Conservation (phyloP, 179 eudicot species). For the Carnegiea gigantea region DNA sequence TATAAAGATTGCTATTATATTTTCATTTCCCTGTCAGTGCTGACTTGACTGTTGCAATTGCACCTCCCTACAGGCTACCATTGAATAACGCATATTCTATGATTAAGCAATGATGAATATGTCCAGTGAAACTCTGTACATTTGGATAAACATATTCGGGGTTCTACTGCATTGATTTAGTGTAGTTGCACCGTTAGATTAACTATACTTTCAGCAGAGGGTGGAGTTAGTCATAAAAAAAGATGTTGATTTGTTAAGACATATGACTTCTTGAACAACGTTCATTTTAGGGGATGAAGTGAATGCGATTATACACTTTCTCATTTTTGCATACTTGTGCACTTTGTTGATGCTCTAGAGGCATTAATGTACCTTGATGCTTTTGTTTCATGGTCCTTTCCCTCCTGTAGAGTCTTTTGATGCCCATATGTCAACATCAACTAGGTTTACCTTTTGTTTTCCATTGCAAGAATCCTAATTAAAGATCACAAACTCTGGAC, state of each 20-base stretch:
- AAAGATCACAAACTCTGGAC: neutral
- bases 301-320: neutral
- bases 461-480: neutral
- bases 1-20: no score
- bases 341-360: neutral
- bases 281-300: neutral
- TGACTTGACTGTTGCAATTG: no score
- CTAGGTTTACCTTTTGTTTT: neutral
- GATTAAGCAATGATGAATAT: neutral
- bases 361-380: neutral
- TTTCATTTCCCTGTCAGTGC: no score
- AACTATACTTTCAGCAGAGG: neutral
- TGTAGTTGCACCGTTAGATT: neutral
- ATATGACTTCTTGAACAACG: no score
- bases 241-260: neutral
- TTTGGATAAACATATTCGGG: neutral
- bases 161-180: no score
- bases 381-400: neutral
- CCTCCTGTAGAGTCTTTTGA: neutral
- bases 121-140: neutral
- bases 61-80: no score
- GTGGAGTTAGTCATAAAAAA: neutral
- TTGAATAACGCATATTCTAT: neutral
- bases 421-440: neutral
- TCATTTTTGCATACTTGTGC: neutral